phyloP scores from a whole-genome alignment of 805 yeast genomes.

The Clavispora phyllophila region DNA sequence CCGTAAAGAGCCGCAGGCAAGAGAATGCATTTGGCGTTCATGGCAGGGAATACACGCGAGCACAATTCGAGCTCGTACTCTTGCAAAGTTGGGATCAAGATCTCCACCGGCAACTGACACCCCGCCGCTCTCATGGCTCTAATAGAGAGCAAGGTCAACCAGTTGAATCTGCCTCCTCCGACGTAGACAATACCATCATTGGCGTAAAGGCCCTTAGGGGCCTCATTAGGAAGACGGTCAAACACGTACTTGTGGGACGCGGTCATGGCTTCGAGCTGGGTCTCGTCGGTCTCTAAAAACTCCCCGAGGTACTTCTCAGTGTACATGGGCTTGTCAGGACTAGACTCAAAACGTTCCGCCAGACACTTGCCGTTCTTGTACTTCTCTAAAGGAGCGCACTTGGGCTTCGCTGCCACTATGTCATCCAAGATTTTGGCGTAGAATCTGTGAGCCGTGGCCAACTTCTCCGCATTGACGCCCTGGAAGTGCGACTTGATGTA shows the following conservation, averaged over 20 bases:
- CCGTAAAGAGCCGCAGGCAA: constrained; percentile 27
- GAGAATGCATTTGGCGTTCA: constrained; percentile 36
- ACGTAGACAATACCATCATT: constrained; percentile 63
- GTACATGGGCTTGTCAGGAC: constrained; percentile 33
- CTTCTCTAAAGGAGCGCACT: constrained; percentile 37
- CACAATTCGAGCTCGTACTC: constrained; percentile 68
- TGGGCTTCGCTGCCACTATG: constrained; percentile 42
- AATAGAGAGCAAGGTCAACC: constrained; percentile 64
- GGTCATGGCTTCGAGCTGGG: constrained; percentile 41
- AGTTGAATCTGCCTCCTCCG: constrained; percentile 76
- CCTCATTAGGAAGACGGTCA: constrained; percentile 36
- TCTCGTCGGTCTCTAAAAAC: constrained; percentile 42
- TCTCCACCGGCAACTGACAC: constrained; percentile 72
- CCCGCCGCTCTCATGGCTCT: constrained; percentile 62
- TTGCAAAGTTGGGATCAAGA: constrained; percentile 63
- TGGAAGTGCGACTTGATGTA: constrained; percentile 6
- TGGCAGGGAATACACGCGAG: constrained; percentile 32
- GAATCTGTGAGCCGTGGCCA: constrained; percentile 34
- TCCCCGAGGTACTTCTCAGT: constrained; percentile 49
- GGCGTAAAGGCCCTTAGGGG: constrained; percentile 31
- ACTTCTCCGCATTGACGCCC: constrained; percentile 4
- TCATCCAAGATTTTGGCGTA: constrained; percentile 40
- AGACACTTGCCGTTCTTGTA: constrained; percentile 25
- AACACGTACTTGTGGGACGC: constrained; percentile 45
- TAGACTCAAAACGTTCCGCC: constrained; percentile 27